A percentile compares a stretch with the other conserved stretches of the same genome.
These are phyloP conservation scores for Leccinum disarticulatum DNA, from an alignment of 768 basidiomycete genomes.

Conservation along the genomic window DNA sequence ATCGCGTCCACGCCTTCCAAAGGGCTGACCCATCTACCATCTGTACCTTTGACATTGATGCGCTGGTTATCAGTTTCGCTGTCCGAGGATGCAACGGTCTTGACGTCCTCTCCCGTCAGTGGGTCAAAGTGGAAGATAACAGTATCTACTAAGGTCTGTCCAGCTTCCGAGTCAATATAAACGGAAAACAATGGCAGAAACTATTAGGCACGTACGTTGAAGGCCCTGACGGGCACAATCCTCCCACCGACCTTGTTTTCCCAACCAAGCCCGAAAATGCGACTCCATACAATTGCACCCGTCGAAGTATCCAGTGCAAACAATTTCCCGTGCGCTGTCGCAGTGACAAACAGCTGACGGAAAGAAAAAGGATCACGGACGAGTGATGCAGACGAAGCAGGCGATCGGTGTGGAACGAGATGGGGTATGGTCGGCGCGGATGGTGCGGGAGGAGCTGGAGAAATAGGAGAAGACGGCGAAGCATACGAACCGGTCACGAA, in stretches of 20 bases:
- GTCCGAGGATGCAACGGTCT: conserved; percentile 23
- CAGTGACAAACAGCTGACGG: conserved; percentile 75
- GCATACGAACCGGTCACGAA: conserved; percentile 71
- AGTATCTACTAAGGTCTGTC: conserved; percentile 62
- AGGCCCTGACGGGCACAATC: conserved; percentile 61
- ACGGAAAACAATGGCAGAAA: not conserved
- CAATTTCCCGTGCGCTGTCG: conserved; percentile 70
- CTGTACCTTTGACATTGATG: conserved; percentile 2
- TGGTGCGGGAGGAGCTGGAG: conserved; percentile 8
- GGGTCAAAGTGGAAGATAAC: conserved; percentile 78
- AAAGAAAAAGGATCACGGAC: conserved; percentile 84
- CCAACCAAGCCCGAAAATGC: conserved; percentile 72
- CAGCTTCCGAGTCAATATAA: conserved; percentile 7
- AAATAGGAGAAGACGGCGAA: conserved; percentile 40
- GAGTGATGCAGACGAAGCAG: conserved; percentile 39
- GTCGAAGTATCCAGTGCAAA: conserved; percentile 81
- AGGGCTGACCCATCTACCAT: conserved; percentile 30
- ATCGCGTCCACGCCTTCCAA: conserved; percentile 64
- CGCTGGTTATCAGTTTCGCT: not conserved
- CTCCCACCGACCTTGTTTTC: conserved; percentile 55
- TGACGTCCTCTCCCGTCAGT: conserved; percentile 68
- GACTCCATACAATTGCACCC: conserved; percentile 79
- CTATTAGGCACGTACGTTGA: conserved; percentile 50
- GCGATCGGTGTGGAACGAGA: conserved; percentile 19
- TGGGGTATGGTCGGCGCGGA: conserved; percentile 20